Evolutionary conservation across 768 basidiomycete genomes (phyloP).

Genomic region (Leccinum aurantiacum): DNA sequence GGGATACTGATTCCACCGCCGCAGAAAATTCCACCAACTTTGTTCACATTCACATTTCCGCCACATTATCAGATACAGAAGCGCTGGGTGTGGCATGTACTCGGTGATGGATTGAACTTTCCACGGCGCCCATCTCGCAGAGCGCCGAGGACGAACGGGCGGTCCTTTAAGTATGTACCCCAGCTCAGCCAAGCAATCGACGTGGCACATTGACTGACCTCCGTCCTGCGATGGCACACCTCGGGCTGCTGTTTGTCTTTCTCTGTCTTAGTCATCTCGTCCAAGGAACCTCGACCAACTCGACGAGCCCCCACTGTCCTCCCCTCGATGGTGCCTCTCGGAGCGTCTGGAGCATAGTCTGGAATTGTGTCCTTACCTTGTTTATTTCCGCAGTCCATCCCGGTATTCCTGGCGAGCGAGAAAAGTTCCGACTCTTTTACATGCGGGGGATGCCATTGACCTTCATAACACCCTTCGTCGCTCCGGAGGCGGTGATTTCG

Average conservation of each 20-base stretch:
- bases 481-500: background rate
- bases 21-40: background rate
- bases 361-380: background rate
- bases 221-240: background rate
- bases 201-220: background rate
- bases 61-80: background rate
- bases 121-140: background rate
- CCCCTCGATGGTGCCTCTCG: background rate
- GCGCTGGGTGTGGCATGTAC: background rate
- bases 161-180: background rate
- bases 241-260: background rate
- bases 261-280: background rate
- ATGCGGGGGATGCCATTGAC: background rate
- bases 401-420: background rate
- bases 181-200: background rate
- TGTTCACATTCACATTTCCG: background rate
- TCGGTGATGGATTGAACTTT: background rate
- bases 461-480: background rate
- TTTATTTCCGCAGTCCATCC: constrained; percentile 1
- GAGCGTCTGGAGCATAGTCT: background rate
- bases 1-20: background rate
- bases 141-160: background rate
- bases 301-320: background rate
- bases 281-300: background rate
- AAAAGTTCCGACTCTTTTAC: background rate